Conservation (phyloP, 257 asterid species). For the Eucommia ulmoides region DNA sequence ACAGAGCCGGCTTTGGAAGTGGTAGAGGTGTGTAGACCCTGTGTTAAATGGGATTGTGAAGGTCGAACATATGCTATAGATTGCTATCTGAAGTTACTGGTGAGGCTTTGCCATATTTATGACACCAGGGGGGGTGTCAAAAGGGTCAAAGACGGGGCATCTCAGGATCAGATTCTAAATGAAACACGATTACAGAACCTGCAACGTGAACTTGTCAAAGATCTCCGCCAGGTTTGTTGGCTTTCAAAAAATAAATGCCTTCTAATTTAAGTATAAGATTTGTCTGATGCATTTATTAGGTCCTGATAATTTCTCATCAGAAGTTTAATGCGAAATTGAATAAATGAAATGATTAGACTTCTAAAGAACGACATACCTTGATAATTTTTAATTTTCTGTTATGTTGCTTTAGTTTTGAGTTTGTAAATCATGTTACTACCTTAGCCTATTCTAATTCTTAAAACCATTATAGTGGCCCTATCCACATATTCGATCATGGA, state of each 20-base stretch:
- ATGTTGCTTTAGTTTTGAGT: too few relatives aligned
- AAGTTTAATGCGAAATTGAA: too few relatives aligned
- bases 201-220: slow-evolving; percentile 76
- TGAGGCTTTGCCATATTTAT: slow-evolving; percentile 76
- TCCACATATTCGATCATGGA: too few relatives aligned
- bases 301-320: too few relatives aligned
- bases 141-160: slow-evolving; percentile 87
- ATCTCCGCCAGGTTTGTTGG: slow-evolving; percentile 64
- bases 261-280: too few relatives aligned
- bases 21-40: slow-evolving; percentile 91
- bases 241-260: slow-evolving; percentile 1
- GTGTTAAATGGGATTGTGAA: slow-evolving; percentile 85
- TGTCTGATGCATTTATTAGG: too few relatives aligned
- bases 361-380: too few relatives aligned
- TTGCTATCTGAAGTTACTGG: slow-evolving; percentile 81
- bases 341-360: too few relatives aligned
- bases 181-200: slow-evolving; percentile 78
- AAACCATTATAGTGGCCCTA: too few relatives aligned
- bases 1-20: slow-evolving; percentile 87
- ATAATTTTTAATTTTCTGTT: too few relatives aligned
- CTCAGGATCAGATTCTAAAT: slow-evolving; percentile 83
- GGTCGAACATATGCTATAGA: slow-evolving; percentile 91
- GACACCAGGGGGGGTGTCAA: slow-evolving; percentile 93
- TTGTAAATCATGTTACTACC: too few relatives aligned
- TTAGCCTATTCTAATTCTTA: too few relatives aligned